A percentile compares a stretch with the other conserved stretches of the same genome.
phyloP scores from a whole-genome alignment of 257 asterid genomes.

The Solanum bukasovii region DNA sequence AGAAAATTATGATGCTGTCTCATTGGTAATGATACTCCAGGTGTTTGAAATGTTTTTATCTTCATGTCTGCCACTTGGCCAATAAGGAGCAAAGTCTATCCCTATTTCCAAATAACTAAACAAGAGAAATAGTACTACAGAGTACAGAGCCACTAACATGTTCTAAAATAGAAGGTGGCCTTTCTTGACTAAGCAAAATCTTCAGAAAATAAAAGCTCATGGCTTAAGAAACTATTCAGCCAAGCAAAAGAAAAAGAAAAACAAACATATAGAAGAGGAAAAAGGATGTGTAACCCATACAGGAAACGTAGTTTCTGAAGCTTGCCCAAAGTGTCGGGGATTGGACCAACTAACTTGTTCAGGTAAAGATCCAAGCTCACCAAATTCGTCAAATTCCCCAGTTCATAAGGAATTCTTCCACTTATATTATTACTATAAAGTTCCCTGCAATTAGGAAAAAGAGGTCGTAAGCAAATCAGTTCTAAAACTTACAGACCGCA shows the following conservation, averaged over 20 bases:
- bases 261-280: neutral
- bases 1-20: neutral
- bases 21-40: neutral
- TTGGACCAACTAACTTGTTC: slow-evolving; percentile 57
- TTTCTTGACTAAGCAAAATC: neutral
- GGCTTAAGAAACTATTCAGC: neutral
- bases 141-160: neutral
- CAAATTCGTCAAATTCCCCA: slow-evolving; percentile 77
- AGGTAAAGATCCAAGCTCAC: slow-evolving; percentile 97
- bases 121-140: neutral
- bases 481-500: neutral
- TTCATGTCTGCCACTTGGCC: neutral
- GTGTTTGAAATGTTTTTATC: neutral
- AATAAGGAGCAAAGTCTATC: neutral
- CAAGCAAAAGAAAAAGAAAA: neutral
- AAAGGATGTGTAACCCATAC: slow-evolving; percentile 29
- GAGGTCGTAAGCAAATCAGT: neutral
- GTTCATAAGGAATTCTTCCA: slow-evolving; percentile 73
- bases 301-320: slow-evolving; percentile 78
- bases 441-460: slow-evolving; percentile 47
- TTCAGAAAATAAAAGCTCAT: neutral
- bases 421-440: slow-evolving; percentile 84
- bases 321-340: slow-evolving; percentile 70
- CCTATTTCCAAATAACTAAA: neutral
- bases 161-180: neutral